These are phyloP conservation scores for Chernovozyma sophiae-reginae DNA, from an alignment of 1,139 yeast genomes.

Conservation along the genomic window DNA sequence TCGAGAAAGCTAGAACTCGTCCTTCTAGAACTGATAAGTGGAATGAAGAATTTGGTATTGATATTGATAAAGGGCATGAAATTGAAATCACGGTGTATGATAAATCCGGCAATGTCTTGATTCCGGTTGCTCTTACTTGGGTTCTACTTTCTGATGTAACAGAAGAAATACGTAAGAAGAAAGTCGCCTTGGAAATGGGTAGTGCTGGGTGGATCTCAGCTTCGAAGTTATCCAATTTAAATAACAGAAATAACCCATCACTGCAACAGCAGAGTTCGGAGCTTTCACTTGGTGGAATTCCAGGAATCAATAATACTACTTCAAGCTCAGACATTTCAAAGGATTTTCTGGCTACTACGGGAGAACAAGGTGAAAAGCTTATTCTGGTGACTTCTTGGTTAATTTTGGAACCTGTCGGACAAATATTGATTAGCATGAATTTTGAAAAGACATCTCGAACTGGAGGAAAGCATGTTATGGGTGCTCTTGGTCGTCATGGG, in stretches of 20 bases:
- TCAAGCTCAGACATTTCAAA: conserved; percentile 3
- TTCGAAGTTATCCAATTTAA: conserved; percentile 48
- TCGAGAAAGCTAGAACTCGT: conserved; percentile 70
- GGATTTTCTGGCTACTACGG: background rate
- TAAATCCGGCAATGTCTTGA: conserved; percentile 56
- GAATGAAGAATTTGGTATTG: conserved; percentile 77
- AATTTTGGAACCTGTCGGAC: conserved; percentile 91
- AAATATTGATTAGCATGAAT: conserved; percentile 69
- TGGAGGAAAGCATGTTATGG: conserved; percentile 50
- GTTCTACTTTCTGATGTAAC: conserved; percentile 83
- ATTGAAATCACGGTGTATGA: conserved; percentile 85
- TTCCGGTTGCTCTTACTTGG: conserved; percentile 96
- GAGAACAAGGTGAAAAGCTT: conserved; percentile 16
- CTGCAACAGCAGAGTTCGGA: conserved; percentile 49
- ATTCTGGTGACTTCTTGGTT: conserved; percentile 76
- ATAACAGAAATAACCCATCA: conserved; percentile 22
- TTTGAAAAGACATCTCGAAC: conserved; percentile 65
- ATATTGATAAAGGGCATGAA: conserved; percentile 88
- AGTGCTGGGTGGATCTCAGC: conserved; percentile 89
- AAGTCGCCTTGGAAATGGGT: conserved; percentile 71
- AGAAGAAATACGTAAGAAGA: conserved; percentile 89
- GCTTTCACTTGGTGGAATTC: conserved; percentile 77
- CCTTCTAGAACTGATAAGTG: conserved; percentile 76
- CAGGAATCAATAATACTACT: conserved; percentile 54
- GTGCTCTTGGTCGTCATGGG: conserved; percentile 94